Base-by-base conservation (phyloP, 1,139 yeast species). In the Hyphopichia buzzinii region DNA sequence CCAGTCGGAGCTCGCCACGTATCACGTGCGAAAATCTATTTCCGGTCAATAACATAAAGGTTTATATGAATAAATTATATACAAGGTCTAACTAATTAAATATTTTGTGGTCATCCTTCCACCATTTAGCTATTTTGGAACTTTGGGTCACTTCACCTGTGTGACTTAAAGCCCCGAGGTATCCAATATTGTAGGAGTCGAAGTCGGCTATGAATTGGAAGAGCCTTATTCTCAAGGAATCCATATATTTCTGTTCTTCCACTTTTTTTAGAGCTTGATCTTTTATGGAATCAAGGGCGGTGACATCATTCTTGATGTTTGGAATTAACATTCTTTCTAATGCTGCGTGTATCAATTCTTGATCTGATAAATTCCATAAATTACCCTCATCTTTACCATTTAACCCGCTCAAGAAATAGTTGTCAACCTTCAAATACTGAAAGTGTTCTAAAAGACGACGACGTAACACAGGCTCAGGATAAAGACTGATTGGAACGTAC, bases 351-450 rank as follows among this genome's bases (percentile, higher is more conserved):
- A 76, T 43, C 25, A 77, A 49, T 46, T 79, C 84, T 40, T 62
- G 62, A 23, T 58, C 53, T 12, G 59, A 50, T 35, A 79, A 51
- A 33, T 63, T 54, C 74, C 79, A 73, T 1, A 79, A 51, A 34
- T 74, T 75, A 1, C 79, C 80, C 26, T 51, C 52, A n/a, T 35
- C 31, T n/a, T 52, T 52, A 2, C 64, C 57, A 39, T 66, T 66
- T 26, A 62, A 46, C 1, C 74, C 75, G 13, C 64, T 38, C 15
- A 79, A 49, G 43, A 67, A 70, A 43, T 68, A 70, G 52, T 77
- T 75, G 44, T 79, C 85, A 11, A 77, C 76, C 22, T 52, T 50
- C 31, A 79, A 55, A 44, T 74, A 74, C 39, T 68, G 69, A 47
- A 60, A 67, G 42, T 73, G 62, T 2, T 48, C 40, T 29, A 68